These are phyloP conservation scores for Fusarium sambucinum DNA, from an alignment of 2,329 filamentous ascomycete genomes.

Conservation along the genomic window DNA sequence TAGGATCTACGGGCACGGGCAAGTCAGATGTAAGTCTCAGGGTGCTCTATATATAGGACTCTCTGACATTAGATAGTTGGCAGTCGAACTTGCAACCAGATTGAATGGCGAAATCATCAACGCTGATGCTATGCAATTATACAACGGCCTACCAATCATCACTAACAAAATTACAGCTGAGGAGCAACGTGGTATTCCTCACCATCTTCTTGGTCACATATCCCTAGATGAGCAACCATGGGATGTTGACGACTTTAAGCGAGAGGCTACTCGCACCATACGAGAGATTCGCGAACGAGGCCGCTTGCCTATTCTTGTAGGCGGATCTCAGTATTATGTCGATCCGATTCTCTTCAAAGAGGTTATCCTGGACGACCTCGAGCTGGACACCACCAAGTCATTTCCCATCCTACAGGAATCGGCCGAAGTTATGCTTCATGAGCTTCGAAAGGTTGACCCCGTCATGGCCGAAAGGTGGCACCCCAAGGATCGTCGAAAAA, in stretches of 20 bases:
- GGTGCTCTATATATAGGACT: neutral
- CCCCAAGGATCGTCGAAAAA: constrained; percentile 91
- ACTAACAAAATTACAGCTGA: constrained; percentile 88
- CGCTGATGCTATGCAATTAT: constrained; percentile 98
- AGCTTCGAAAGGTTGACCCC: constrained; percentile 84
- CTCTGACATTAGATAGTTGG: constrained; percentile 69
- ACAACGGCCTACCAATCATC: constrained; percentile 89
- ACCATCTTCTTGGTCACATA: constrained; percentile 88
- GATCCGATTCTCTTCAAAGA: constrained; percentile 85
- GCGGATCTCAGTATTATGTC: constrained; percentile 95
- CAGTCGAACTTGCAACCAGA: constrained; percentile 83
- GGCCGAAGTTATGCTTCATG: constrained; percentile 77
- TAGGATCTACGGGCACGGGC: constrained; percentile 92
- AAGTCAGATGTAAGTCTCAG: constrained; percentile 80
- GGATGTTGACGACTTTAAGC: constrained; percentile 83
- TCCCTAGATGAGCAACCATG: constrained; percentile 82
- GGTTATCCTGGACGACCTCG: constrained; percentile 64
- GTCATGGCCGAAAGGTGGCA: constrained; percentile 93
- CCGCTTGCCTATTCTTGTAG: constrained; percentile 88
- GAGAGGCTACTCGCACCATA: constrained; percentile 76
- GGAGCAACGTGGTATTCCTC: constrained; percentile 83
- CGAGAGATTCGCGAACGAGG: constrained; percentile 81
- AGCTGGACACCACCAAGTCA: constrained; percentile 52
- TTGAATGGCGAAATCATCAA: constrained; percentile 97
- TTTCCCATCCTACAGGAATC: constrained; percentile 79